phyloP scores from a whole-genome alignment of 2,329 filamentous ascomycete species.

The Berkeleyomyces rouxiae region DNA sequence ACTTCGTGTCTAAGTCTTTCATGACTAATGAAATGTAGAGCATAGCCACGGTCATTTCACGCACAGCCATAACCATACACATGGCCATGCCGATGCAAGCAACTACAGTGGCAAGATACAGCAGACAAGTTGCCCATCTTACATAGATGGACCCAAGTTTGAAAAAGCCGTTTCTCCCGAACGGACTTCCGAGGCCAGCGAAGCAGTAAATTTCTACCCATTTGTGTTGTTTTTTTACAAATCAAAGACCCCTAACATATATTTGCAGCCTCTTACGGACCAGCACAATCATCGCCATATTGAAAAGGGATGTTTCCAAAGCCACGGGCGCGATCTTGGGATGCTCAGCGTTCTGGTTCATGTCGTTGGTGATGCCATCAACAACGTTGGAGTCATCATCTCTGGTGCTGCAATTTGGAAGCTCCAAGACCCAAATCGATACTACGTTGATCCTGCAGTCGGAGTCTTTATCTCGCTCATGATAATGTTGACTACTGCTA shows the following conservation, averaged over 20 bases:
- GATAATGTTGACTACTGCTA: constrained; percentile 48
- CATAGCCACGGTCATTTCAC: constrained; percentile 21
- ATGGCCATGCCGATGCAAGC: constrained; percentile 16
- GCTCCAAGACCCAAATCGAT: constrained; percentile 36
- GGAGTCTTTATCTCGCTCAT: constrained; percentile 56
- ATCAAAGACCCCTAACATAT: neutral
- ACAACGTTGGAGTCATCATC: constrained; percentile 60
- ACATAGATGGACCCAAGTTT: neutral
- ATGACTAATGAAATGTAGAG: neutral
- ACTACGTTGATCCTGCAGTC: constrained; percentile 56
- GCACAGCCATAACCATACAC: constrained; percentile 18
- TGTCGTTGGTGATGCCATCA: constrained; percentile 54
- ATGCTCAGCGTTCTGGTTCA: constrained; percentile 57
- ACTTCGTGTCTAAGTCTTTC: neutral
- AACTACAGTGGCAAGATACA: neutral
- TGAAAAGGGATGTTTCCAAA: constrained; percentile 18
- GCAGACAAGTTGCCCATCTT: neutral
- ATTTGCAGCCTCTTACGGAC: constrained; percentile 7
- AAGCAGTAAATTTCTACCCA: neutral
- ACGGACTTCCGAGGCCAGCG: neutral
- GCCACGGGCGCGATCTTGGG: constrained; percentile 42
- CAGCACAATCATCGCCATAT: constrained; percentile 36
- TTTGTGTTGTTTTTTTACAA: constrained; percentile 14
- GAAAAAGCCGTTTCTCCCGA: neutral
- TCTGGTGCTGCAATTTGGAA: constrained; percentile 55